Evolutionary conservation across 805 yeast genomes (phyloP), one percentile per base, ranked within the genome.

Genomic region (Saccharomycopsis amapae): DNA sequence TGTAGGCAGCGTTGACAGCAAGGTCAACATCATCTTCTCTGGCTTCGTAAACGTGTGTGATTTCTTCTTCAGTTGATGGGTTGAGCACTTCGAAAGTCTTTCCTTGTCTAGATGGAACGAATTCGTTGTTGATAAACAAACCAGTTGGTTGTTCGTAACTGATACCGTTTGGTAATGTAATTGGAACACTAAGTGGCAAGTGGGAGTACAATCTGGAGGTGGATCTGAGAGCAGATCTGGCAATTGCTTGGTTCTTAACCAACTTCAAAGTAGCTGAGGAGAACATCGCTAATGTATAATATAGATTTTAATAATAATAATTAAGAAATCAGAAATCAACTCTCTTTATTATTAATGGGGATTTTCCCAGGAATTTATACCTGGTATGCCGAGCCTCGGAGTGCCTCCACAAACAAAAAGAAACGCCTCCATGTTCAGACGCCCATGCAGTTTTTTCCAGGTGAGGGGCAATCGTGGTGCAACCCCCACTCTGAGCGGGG

Each of bases 141-240:
- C 93, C 93, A 17, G 85, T 75, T 55, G 95, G 89, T 71, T 85
- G 93, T 45, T 78, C 78, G 63, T 81, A 84, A 31, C 69, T 66
- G 42, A 68, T 66, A 37, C 95, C 95, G 58, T 81, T 82, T 53
- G 95, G 95, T 55, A 83, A 65, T 5, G 71, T 72, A 51, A 81
- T 62, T 24, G 30, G 30, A 26, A 26, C 30, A 12, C 30, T 26
- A 7, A 26, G 12, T 26, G 30, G 30, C 12, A 26, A 26, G 12
- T 26, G 7, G 12, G 32, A 24, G 41, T 22, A 38, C 5, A 6
- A n/a, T 38, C 41, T 36, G 40, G 57, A 46, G 81, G 30, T 9
- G 30, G 30, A 26, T 26, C 30, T 26, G 7, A 26, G 12, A 56
- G 45, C 30, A 26, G 7, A 26, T 26, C 12, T 26, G 12, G 30